phyloP scores from a whole-genome alignment of 2,329 filamentous ascomycete genomes.

The Xylariales sp. region DNA sequence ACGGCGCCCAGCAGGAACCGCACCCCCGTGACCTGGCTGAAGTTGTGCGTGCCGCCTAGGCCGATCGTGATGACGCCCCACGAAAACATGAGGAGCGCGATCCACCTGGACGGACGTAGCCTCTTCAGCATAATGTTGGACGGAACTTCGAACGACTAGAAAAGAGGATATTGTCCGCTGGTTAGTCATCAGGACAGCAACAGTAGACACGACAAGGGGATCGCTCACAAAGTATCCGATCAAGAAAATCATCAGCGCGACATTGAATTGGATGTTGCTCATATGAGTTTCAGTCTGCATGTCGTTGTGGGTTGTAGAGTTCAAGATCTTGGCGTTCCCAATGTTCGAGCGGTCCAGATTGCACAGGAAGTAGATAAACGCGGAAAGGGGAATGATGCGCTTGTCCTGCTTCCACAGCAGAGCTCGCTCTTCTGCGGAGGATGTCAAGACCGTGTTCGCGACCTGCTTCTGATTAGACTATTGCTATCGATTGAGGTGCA shows the following conservation, averaged over 20 bases:
- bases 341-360: conserved; percentile 68
- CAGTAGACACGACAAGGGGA: too few species aligned
- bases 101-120: conserved; percentile 57
- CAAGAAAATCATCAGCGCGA: conserved; percentile 26
- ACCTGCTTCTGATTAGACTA: too few species aligned
- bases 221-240: conserved; percentile 22
- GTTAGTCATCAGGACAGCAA: too few species aligned
- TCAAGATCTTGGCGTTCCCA: conserved; percentile 64
- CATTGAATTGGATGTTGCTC: conserved; percentile 56
- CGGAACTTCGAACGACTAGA: conserved; percentile 55
- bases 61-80: conserved; percentile 67
- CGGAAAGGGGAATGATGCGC: conserved; percentile 59
- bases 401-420: conserved; percentile 57
- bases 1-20: conserved; percentile 65
- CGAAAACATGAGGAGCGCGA: conserved; percentile 60
- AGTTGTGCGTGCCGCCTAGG: conserved; percentile 60
- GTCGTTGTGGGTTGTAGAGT: conserved; percentile 55
- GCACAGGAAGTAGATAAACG: conserved; percentile 61
- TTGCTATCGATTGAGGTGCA: too few species aligned
- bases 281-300: conserved; percentile 59
- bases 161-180: too few species aligned
- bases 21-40: conserved; percentile 59
- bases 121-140: conserved; percentile 65
- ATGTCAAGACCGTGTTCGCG: neutral
- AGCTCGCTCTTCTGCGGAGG: conserved; percentile 22